Evolutionary conservation across 768 basidiomycete genomes (phyloP).

Genomic region (Psilocybe azurescens): DNA sequence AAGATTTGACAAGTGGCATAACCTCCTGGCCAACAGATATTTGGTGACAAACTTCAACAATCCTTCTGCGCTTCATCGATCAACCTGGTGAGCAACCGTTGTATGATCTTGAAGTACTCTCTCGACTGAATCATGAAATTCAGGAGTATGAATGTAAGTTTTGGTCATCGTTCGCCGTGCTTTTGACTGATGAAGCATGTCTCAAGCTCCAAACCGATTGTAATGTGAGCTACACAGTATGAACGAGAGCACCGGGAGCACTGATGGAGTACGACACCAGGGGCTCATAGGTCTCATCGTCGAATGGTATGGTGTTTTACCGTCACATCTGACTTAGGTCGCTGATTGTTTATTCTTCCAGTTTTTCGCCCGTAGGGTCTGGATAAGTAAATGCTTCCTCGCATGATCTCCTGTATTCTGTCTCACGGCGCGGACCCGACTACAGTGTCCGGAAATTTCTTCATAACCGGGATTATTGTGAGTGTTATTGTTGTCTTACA

Average conservation of each 20-base stretch:
- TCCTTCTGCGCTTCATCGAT: slow-evolving; percentile 36
- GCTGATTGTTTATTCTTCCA: slow-evolving; percentile 22
- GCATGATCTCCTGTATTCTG: background rate
- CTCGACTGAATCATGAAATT: background rate
- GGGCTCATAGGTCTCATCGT: slow-evolving; percentile 56
- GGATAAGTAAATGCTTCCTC: slow-evolving; percentile 43
- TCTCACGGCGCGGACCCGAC: slow-evolving; percentile 6
- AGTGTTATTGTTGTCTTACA: slow-evolving; percentile 18
- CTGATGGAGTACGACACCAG: slow-evolving; percentile 25
- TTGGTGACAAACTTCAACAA: slow-evolving; percentile 50
- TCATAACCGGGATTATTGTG: slow-evolving; percentile 49
- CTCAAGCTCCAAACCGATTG: slow-evolving; percentile 55
- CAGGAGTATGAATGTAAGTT: slow-evolving; percentile 49
- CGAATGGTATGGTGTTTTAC: slow-evolving; percentile 41
- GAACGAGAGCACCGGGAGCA: background rate
- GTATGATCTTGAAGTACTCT: background rate
- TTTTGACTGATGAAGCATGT: background rate
- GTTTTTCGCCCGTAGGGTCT: slow-evolving; percentile 60
- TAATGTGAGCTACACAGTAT: slow-evolving; percentile 36
- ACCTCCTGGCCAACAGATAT: slow-evolving; percentile 36
- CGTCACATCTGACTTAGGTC: background rate
- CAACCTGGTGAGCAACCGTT: slow-evolving; percentile 42
- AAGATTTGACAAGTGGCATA: background rate
- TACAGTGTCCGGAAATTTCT: slow-evolving; percentile 49
- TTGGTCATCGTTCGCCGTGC: background rate